These are phyloP conservation scores for Zopfia rhizophila DNA, from an alignment of 2,329 filamentous ascomycete species.

Conservation along the genomic window DNA sequence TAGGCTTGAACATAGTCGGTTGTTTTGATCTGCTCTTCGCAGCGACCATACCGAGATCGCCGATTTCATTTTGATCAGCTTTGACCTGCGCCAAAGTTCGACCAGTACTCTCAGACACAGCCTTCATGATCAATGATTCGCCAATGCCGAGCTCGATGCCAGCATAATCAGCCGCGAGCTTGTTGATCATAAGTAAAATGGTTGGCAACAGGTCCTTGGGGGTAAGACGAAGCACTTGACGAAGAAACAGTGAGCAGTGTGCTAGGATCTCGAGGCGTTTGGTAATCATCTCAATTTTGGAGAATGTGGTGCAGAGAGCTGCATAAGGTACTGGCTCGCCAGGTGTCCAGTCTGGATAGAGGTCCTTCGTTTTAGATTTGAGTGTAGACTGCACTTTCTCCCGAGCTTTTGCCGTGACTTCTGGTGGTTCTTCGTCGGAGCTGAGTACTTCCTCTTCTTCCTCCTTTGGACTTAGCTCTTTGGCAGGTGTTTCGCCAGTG, in stretches of 20 bases:
- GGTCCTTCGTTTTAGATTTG: constrained; percentile 74
- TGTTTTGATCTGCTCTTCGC: constrained; percentile 96
- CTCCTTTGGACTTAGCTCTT: constrained; percentile 37
- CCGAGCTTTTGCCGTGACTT: constrained; percentile 76
- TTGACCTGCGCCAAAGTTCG: constrained; percentile 91
- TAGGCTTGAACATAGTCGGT: constrained; percentile 98
- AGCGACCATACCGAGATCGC: constrained; percentile 91
- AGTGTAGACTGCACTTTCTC: constrained; percentile 83
- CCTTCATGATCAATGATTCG: constrained; percentile 98
- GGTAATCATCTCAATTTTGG: constrained; percentile 91
- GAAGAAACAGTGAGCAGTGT: constrained; percentile 88
- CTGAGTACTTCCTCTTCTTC: constrained; percentile 59
- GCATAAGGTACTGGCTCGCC: constrained; percentile 93
- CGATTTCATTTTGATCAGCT: constrained; percentile 94
- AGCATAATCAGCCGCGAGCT: constrained; percentile 94
- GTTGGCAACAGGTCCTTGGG: constrained; percentile 88
- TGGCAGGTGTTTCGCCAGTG: constrained; percentile 33
- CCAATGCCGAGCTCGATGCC: constrained; percentile 98
- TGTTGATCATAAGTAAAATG: constrained; percentile 96
- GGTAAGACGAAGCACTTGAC: constrained; percentile 92
- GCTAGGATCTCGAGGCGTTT: constrained; percentile 90
- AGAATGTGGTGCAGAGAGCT: constrained; percentile 93
- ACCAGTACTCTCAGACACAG: constrained; percentile 93
- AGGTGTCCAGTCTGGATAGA: constrained; percentile 94
- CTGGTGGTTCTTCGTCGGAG: constrained; percentile 73